These are phyloP conservation scores for Escovopsis weberi DNA, from an alignment of 2,329 filamentous ascomycete genomes.

Conservation along the genomic window DNA sequence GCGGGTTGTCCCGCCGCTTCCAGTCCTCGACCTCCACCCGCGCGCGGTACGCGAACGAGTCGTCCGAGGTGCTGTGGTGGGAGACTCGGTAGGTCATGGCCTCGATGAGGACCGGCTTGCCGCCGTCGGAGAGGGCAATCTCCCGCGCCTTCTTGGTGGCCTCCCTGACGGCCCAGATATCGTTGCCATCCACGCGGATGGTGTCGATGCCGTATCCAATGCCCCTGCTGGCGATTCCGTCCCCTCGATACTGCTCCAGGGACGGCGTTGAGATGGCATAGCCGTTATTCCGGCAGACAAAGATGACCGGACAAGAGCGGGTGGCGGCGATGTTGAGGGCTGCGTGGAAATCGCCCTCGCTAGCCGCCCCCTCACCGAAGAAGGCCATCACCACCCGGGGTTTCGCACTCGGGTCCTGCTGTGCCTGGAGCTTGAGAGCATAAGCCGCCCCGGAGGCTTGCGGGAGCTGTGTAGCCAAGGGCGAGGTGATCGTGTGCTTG, in stretches of 20 bases:
- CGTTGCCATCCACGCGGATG: constrained; percentile 85
- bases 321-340: constrained; percentile 86
- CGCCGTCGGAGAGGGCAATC: constrained; percentile 67
- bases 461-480: constrained; percentile 77
- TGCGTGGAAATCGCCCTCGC: constrained; percentile 84
- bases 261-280: constrained; percentile 86
- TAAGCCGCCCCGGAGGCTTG: constrained; percentile 82
- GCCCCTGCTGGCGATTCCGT: constrained; percentile 77
- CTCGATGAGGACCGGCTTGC: constrained; percentile 74
- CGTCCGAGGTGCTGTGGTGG: constrained; percentile 92
- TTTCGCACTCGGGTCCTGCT: constrained; percentile 53
- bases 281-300: constrained; percentile 86
- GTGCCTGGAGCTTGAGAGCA: constrained; percentile 66
- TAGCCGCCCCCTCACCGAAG: constrained; percentile 83
- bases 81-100: constrained; percentile 97
- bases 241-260: constrained; percentile 78
- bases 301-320: constrained; percentile 71
- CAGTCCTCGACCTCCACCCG: constrained; percentile 90
- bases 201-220: constrained; percentile 91
- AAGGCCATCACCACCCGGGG: constrained; percentile 65
- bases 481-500: constrained; percentile 69
- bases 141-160: constrained; percentile 63
- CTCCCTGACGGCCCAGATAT: constrained; percentile 77
- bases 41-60: constrained; percentile 91
- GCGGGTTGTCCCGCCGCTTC: constrained; percentile 82